Conservation (phyloP, 225 moss, liverwort and hornwort genomes). For the Straminergon stramineum region DNA sequence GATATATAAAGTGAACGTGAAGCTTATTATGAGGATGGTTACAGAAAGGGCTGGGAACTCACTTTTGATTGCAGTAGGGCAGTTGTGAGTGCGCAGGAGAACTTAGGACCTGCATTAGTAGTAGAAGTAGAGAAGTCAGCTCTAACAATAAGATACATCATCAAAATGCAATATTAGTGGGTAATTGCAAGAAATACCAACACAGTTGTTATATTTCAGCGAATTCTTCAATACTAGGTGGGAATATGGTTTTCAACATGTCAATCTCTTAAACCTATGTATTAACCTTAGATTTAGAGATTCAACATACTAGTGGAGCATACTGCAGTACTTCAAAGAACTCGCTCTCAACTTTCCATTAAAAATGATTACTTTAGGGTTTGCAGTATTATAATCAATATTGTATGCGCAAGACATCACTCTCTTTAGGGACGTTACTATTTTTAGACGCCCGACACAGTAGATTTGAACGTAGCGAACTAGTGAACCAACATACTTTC, state of each 20-base stretch:
- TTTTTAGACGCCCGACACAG: not conserved
- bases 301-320: not conserved
- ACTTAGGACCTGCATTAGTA: constrained; percentile 7
- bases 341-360: not conserved
- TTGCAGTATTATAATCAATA: not conserved
- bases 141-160: not conserved
- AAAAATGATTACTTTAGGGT: not conserved
- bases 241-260: not conserved
- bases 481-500: not conserved
- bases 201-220: not conserved
- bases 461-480: not conserved
- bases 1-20: not conserved
- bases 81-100: constrained; percentile 35
- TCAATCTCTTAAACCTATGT: not conserved
- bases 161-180: not conserved
- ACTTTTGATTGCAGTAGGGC: constrained; percentile 37
- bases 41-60: not conserved
- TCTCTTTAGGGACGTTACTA: not conserved
- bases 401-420: not conserved
- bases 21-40: not conserved
- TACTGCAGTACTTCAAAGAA: not conserved
- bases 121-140: not conserved
- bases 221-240: not conserved
- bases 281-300: not conserved
- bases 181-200: not conserved